A percentile compares a stretch with the other conserved stretches of the same genome.
Conservation (phyloP, 805 yeast species). For the Yamadazyma scolyti region DNA sequence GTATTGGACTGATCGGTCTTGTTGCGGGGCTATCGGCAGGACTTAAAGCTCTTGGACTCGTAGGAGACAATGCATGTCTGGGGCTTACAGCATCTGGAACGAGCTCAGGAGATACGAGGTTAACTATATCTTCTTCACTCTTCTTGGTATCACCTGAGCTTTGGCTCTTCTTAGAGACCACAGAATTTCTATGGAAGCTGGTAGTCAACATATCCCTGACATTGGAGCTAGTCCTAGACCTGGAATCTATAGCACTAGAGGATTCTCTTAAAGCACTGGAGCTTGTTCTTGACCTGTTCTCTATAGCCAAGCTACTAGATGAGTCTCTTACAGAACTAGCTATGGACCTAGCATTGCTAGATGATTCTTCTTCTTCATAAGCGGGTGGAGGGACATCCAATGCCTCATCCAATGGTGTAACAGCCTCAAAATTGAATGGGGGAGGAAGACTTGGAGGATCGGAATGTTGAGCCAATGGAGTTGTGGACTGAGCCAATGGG, state of each 20-base stretch:
- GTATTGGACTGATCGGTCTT: slow-evolving; percentile 1
- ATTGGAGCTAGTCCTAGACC: slow-evolving; percentile 3
- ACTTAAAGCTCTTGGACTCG: slow-evolving; percentile 5
- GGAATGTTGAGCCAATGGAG: too few relatives aligned
- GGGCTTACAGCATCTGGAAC: slow-evolving; percentile 12
- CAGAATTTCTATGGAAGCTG: slow-evolving; percentile 8
- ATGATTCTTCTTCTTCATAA: slow-evolving; percentile 16
- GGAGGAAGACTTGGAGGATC: too few relatives aligned
- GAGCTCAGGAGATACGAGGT: slow-evolving; percentile 9
- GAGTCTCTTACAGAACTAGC: slow-evolving; percentile 1
- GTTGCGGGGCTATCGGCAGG: slow-evolving; percentile 4
- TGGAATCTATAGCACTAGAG: slow-evolving; percentile 1
- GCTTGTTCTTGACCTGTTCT: slow-evolving; percentile 4
- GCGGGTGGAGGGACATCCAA: slow-evolving; percentile 26
- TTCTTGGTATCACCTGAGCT: slow-evolving; percentile 10
- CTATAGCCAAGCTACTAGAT: slow-evolving; percentile 1
- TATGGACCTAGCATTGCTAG: not conserved
- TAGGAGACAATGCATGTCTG: slow-evolving; percentile 6
- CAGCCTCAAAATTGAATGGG: slow-evolving; percentile 41
- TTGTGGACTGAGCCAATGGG: too few relatives aligned
- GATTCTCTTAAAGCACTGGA: not conserved
- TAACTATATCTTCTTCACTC: slow-evolving; percentile 13
- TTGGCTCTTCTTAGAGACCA: slow-evolving; percentile 9
- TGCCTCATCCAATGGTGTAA: slow-evolving; percentile 18
- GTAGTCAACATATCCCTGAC: slow-evolving; percentile 10